A percentile compares a stretch with the other conserved stretches of the same genome.
phyloP scores from a whole-genome alignment of 371 early-diverging fungal genomes.

The Funneliformis caledonium region DNA sequence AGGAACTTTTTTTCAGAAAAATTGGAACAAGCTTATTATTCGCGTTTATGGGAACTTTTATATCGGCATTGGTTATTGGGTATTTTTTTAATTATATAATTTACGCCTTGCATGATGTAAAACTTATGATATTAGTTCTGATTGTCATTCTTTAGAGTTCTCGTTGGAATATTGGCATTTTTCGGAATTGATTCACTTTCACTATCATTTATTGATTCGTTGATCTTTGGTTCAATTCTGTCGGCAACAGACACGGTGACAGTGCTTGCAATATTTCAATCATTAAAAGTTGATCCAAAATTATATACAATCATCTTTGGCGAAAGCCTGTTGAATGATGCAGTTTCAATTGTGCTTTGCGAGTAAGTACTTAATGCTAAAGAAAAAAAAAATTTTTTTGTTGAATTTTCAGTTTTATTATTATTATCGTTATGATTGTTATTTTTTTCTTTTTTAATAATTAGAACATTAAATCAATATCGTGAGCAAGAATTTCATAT shows the following conservation, averaged over 20 bases:
- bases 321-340: conserved; percentile 92
- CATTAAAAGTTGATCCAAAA: conserved; percentile 89
- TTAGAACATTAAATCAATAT: conserved; percentile 79
- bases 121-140: not conserved
- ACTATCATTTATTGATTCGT: conserved; percentile 83
- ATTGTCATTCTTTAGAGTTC: not conserved
- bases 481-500: conserved; percentile 77
- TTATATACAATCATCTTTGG: conserved; percentile 95
- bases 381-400: conserved; percentile 1
- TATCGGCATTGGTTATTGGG: conserved; percentile 89
- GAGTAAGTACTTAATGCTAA: conserved; percentile 55
- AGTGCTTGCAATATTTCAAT: conserved; percentile 90
- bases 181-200: conserved; percentile 58
- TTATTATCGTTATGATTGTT: not conserved
- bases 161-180: conserved; percentile 73
- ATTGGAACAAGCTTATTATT: conserved; percentile 87
- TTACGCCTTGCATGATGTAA: not conserved
- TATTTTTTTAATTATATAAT: conserved; percentile 43
- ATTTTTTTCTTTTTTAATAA: not conserved
- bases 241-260: conserved; percentile 98
- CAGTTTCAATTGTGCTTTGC: conserved; percentile 94
- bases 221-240: conserved; percentile 91
- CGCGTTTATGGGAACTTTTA: conserved; percentile 91
- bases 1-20: conserved; percentile 85
- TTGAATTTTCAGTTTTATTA: not conserved